Conservation (phyloP, 2,329 filamentous ascomycete genomes). For the Didymella sp. region DNA sequence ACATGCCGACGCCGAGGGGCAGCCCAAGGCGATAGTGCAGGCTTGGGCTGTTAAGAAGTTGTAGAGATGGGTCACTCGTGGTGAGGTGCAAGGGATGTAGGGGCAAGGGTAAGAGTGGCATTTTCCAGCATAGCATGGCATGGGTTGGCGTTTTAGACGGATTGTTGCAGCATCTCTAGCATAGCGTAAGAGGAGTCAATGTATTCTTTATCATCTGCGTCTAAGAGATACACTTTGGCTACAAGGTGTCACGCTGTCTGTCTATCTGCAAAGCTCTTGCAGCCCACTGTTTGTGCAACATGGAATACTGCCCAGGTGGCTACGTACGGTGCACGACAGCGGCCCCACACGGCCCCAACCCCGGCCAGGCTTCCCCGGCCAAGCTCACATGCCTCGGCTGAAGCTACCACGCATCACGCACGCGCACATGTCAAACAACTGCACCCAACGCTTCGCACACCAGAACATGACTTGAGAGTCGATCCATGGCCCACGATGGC, state of each 20-base stretch:
- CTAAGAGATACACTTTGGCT: too few species aligned
- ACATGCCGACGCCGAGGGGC: conserved; percentile 30
- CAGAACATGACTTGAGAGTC: conserved; percentile 33
- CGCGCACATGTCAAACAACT: conserved; percentile 25
- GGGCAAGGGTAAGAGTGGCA: not conserved
- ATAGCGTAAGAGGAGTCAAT: not conserved
- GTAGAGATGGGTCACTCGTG: not conserved
- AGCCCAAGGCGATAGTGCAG: conserved; percentile 22
- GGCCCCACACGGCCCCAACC: too few species aligned
- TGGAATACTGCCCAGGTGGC: too few species aligned
- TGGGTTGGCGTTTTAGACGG: not conserved
- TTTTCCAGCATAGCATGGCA: not conserved
- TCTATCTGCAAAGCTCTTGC: too few species aligned
- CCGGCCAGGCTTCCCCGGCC: too few species aligned
- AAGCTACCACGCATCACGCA: conserved; percentile 22
- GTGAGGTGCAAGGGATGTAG: not conserved
- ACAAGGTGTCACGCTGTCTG: too few species aligned
- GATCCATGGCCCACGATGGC: conserved; percentile 68
- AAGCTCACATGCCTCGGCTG: conserved; percentile 32
- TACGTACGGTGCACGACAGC: too few species aligned
- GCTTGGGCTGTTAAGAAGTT: not conserved
- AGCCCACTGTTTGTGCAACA: too few species aligned
- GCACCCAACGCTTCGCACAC: conserved; percentile 8
- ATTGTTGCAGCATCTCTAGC: not conserved
- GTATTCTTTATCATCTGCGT: too few species aligned